Percentiles rank a stretch among this genome's conserved stretches.
Evolutionary conservation across 441 rosid species (phyloP).

Genomic region (Pelargonium fulgidum): DNA sequence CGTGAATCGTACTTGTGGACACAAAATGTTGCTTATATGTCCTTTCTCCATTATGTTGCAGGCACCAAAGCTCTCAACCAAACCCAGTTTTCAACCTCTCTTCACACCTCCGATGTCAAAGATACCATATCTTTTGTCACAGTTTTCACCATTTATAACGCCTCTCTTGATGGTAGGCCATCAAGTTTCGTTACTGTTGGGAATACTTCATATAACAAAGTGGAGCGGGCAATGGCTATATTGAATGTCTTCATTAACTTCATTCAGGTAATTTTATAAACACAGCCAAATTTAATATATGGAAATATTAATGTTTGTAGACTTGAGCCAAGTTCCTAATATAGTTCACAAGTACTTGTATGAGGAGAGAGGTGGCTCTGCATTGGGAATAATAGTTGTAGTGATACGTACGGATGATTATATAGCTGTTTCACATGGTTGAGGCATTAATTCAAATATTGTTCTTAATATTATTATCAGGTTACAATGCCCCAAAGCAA

Average conservation of each 20-base stretch:
- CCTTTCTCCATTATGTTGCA: constrained; percentile 18
- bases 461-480: constrained; percentile 29
- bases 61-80: constrained; percentile 71
- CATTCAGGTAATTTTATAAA: constrained; percentile 46
- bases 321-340: no score
- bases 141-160: constrained; percentile 61
- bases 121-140: constrained; percentile 60
- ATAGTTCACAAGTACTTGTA: no score
- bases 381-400: no score
- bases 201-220: constrained; percentile 57
- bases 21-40: background rate
- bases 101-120: constrained; percentile 26
- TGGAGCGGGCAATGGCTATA: constrained; percentile 62
- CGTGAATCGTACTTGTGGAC: background rate
- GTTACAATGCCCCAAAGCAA: constrained; percentile 68
- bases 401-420: background rate
- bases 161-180: constrained; percentile 33
- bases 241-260: constrained; percentile 61
- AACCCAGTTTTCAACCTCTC: constrained; percentile 34
- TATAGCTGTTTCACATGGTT: background rate
- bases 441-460: constrained; percentile 10
- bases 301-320: no score
- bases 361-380: no score
- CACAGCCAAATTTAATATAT: background rate
- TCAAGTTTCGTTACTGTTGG: constrained; percentile 54